These are phyloP conservation scores for Capsella rubella DNA, from an alignment of 441 rosid genomes.

Conservation along the genomic window DNA sequence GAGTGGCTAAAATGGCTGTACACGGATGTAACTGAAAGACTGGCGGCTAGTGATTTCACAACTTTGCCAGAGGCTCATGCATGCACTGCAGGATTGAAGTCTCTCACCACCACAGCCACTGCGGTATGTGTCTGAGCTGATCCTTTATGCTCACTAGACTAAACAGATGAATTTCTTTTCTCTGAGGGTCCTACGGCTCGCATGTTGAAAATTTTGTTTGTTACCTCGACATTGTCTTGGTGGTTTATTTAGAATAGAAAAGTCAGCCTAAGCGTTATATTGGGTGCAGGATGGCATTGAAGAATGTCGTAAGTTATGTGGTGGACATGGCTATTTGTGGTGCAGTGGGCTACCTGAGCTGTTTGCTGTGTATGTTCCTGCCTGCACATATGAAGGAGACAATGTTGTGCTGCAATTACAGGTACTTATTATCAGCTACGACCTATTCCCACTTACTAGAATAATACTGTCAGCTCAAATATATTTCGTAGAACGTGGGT, in stretches of 20 bases:
- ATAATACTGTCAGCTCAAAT: background rate
- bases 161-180: conserved; percentile 1
- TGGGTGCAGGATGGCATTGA: conserved; percentile 87
- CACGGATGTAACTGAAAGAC: conserved; percentile 80
- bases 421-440: conserved; percentile 51
- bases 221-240: conserved; percentile 10
- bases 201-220: background rate
- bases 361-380: conserved; percentile 91
- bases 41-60: conserved; percentile 86
- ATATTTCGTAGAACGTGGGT: background rate
- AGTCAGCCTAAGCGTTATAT: conserved; percentile 31
- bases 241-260: conserved; percentile 21
- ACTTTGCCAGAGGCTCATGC: conserved; percentile 99
- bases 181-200: conserved; percentile 6
- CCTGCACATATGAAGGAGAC: conserved; percentile 99
- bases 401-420: conserved; percentile 86
- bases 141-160: conserved; percentile 13
- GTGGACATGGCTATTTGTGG: conserved; percentile 96
- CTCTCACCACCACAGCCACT: conserved; percentile 89
- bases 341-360: conserved; percentile 97
- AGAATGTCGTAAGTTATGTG: conserved; percentile 96
- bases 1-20: conserved; percentile 97
- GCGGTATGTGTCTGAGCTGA: conserved; percentile 62
- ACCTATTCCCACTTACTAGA: conserved; percentile 1
- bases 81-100: conserved; percentile 98